Percentiles rank a stretch among this genome's conserved stretches.
phyloP scores from a whole-genome alignment of 1,139 yeast genomes.

The Magnusiomyces suaveolens region DNA sequence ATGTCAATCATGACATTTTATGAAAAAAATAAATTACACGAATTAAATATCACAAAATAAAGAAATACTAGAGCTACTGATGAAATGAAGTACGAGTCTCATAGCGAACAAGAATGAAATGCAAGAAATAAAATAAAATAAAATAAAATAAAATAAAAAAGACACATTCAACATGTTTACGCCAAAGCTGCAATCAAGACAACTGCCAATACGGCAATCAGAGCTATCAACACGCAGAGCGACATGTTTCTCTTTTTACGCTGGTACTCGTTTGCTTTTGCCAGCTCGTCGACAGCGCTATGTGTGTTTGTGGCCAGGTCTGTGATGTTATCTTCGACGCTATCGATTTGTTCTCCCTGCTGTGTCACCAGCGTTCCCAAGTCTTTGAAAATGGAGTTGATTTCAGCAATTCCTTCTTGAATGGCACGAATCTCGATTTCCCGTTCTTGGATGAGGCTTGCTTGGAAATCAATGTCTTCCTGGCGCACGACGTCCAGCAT shows the following conservation, averaged over 20 bases:
- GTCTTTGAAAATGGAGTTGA: constrained; percentile 75
- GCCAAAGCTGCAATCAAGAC: constrained; percentile 17
- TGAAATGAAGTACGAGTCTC: too few species aligned
- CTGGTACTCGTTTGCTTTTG: constrained; percentile 69
- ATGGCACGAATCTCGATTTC: constrained; percentile 64
- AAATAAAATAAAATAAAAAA: too few species aligned
- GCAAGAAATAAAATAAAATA: too few species aligned
- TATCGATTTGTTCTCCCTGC: constrained; percentile 77
- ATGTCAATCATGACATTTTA: too few species aligned
- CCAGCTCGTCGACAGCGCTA: constrained; percentile 59
- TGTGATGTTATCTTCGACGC: constrained; percentile 68
- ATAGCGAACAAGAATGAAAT: too few species aligned
- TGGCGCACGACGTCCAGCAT: constrained; percentile 39
- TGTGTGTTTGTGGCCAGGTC: constrained; percentile 58
- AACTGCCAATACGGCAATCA: constrained; percentile 39
- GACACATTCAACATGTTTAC: too few species aligned
- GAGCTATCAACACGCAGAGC: constrained; percentile 46
- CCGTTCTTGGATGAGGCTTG: constrained; percentile 59
- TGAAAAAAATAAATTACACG: too few species aligned
- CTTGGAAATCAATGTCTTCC: constrained; percentile 67
- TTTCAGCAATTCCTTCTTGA: constrained; percentile 70
- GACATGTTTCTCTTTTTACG: constrained; percentile 62
- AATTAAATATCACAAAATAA: too few species aligned
- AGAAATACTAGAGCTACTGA: too few species aligned
- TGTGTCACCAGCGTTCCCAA: constrained; percentile 66